Evolutionary conservation across 257 asterid species (phyloP).

Genomic region (Catharanthus roseus): DNA sequence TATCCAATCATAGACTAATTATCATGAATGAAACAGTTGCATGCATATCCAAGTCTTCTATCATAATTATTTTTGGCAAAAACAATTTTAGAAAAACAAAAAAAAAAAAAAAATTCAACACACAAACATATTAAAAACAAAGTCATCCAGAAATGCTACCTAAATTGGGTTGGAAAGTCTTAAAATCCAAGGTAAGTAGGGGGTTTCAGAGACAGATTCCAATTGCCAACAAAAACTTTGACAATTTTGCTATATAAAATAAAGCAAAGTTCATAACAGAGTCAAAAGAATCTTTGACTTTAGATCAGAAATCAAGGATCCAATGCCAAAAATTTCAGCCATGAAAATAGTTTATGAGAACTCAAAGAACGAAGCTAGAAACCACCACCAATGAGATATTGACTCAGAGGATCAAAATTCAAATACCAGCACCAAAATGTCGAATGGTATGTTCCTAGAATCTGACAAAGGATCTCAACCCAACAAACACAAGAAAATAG

Average conservation of each 20-base stretch:
- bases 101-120: neutral
- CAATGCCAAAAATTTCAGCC: conserved; percentile 8
- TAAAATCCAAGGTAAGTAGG: neutral
- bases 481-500: neutral
- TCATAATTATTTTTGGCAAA: too few species aligned
- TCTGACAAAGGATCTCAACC: neutral
- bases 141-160: neutral
- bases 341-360: neutral
- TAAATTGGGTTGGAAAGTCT: neutral
- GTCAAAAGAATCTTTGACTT: conserved; percentile 9
- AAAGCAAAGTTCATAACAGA: neutral
- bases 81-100: neutral
- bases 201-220: neutral
- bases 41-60: neutral
- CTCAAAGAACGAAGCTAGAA: neutral
- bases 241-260: neutral
- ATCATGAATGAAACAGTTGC: neutral
- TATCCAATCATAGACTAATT: conserved; percentile 1
- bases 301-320: conserved; percentile 6
- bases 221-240: conserved; percentile 8
- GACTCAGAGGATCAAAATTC: neutral
- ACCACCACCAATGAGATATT: neutral
- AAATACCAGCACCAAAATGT: neutral
- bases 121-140: neutral
- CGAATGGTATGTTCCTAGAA: neutral